These are phyloP conservation scores for Eleusine coracana DNA, from an alignment of 176 grass and related monocot species.

Conservation along the genomic window DNA sequence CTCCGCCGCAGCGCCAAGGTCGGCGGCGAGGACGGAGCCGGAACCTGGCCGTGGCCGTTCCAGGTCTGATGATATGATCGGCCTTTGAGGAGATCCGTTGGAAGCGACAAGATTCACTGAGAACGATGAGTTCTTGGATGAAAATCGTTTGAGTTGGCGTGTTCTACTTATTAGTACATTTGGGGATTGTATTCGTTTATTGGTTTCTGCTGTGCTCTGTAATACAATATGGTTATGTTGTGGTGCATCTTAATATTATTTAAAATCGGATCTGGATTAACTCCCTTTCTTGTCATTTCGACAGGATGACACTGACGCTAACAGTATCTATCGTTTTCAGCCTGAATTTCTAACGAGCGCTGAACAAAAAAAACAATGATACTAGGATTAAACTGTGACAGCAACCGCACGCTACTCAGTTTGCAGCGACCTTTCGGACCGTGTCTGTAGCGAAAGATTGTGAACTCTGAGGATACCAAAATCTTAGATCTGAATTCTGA, in stretches of 20 bases:
- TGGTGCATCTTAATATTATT: conserved; percentile 16
- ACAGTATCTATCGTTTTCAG: background rate
- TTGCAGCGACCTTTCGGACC: too few species aligned
- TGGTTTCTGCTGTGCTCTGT: conserved; percentile 30
- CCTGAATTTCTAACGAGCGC: background rate
- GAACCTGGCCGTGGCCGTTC: conserved; percentile 80
- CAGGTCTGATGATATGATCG: conserved; percentile 57
- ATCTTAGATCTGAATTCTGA: too few species aligned
- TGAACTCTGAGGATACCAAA: too few species aligned
- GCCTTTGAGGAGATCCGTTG: background rate
- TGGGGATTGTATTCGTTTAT: conserved; percentile 45
- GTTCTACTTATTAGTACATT: background rate
- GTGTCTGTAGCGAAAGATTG: too few species aligned
- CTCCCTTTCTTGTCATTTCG: background rate
- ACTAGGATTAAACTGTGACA: too few species aligned
- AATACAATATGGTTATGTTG: conserved; percentile 27
- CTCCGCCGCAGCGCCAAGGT: conserved; percentile 74
- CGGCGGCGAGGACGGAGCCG: conserved; percentile 58
- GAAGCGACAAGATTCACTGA: background rate
- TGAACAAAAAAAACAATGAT: too few species aligned
- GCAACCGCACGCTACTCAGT: too few species aligned
- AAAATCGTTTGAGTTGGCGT: background rate
- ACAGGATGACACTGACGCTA: background rate
- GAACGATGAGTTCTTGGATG: conserved; percentile 43
- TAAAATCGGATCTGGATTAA: background rate